phyloP scores from a whole-genome alignment of 78 protist genomes.

The Mastigamoeba balamuthi region DNA sequence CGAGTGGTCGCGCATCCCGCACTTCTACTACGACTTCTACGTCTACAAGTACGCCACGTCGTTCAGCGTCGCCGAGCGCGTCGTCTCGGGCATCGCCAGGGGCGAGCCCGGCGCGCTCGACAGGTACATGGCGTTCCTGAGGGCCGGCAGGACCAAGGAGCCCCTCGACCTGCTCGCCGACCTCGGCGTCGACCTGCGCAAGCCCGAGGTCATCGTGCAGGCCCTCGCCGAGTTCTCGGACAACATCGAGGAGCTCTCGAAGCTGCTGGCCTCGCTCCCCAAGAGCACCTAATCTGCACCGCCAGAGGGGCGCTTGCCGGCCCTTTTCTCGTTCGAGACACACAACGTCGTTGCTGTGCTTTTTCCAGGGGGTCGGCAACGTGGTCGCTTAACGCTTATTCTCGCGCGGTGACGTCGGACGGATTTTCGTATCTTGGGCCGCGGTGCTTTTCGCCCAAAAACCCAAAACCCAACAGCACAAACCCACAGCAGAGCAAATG shows the following conservation, averaged over 20 bases:
- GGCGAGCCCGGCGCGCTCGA: not conserved
- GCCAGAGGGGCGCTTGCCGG: too few relatives aligned
- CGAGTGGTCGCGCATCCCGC: not conserved
- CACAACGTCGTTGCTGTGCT: too few relatives aligned
- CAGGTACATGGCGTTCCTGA: not conserved
- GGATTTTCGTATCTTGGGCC: too few relatives aligned
- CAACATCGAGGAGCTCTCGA: not conserved
- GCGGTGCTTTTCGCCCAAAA: too few relatives aligned
- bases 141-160: not conserved
- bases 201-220: not conserved
- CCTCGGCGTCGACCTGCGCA: not conserved
- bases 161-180: not conserved
- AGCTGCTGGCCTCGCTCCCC: not conserved
- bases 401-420: too few relatives aligned
- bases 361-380: too few relatives aligned
- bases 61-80: not conserved
- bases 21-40: not conserved
- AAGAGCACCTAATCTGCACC: too few relatives aligned
- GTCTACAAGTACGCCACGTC: conserved; percentile 1
- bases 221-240: not conserved
- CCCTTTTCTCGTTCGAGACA: too few relatives aligned
- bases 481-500: too few relatives aligned
- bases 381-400: too few relatives aligned
- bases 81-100: not conserved
- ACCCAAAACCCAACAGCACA: too few relatives aligned